phyloP scores from a whole-genome alignment of 345 rosid species.

The Erucastrum elatum region DNA sequence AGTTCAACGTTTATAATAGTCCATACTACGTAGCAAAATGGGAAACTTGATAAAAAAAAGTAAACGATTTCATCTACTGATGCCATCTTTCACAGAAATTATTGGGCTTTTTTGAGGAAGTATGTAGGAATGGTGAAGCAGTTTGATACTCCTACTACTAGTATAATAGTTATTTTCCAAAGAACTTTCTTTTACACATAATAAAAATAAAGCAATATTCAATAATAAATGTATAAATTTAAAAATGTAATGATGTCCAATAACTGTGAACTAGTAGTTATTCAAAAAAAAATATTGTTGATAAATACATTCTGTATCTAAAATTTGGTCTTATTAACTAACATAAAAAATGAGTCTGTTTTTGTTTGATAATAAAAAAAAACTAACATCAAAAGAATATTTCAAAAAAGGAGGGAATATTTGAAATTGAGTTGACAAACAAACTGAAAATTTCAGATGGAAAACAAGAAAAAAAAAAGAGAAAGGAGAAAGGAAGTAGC shows the following conservation, averaged over 20 bases:
- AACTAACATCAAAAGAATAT: not conserved
- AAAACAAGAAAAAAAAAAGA: not conserved
- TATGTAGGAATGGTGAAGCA: not conserved
- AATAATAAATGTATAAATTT: not conserved
- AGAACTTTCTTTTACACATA: not conserved
- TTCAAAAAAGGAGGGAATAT: not conserved
- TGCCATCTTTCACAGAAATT: not conserved
- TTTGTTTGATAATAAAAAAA: too few relatives aligned
- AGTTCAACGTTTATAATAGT: not conserved
- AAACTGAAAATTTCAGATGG: not conserved
- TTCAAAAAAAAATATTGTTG: not conserved
- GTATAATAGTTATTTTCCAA: not conserved
- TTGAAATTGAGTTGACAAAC: slow-evolving; percentile 20
- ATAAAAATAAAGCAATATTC: not conserved
- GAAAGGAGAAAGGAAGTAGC: slow-evolving; percentile 9
- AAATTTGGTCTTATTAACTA: slow-evolving; percentile 38
- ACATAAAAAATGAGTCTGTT: too few relatives aligned
- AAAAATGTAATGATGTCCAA: not conserved
- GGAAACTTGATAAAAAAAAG: not conserved
- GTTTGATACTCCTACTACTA: not conserved
- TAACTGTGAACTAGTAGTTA: not conserved
- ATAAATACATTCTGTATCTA: slow-evolving; percentile 40
- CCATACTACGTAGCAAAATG: not conserved
- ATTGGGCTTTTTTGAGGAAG: too few relatives aligned
- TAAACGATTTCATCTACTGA: not conserved